Evolutionary conservation across 23 red algal species (phyloP).

Genomic region (Gracilaria vermiculophylla): DNA sequence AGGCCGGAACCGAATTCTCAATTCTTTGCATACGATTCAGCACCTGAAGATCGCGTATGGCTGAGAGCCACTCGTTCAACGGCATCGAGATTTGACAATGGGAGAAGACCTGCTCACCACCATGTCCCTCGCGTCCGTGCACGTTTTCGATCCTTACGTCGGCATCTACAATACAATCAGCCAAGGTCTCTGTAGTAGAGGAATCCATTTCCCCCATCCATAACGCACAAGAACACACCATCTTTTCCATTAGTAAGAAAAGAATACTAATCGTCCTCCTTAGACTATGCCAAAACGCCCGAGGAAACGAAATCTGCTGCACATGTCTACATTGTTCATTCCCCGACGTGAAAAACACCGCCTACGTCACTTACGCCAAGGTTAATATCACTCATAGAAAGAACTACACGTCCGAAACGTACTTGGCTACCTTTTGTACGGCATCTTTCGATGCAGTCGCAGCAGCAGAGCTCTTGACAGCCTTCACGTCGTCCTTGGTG

Average conservation of each 20-base stretch:
- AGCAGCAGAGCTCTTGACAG: neutral
- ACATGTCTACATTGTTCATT: too few species aligned
- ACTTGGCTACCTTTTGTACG: neutral
- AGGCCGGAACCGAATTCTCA: neutral
- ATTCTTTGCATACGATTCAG: neutral
- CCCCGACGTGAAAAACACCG: too few species aligned
- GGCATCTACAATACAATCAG: neutral
- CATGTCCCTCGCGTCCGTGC: neutral
- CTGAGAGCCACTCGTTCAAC: neutral
- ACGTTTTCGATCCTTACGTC: neutral
- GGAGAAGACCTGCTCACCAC: neutral
- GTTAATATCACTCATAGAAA: neutral
- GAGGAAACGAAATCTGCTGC: too few species aligned
- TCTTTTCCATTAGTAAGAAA: too few species aligned
- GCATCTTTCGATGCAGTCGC: neutral
- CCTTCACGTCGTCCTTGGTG: neutral
- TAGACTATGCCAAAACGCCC: too few species aligned
- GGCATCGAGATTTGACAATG: neutral
- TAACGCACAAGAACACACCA: too few species aligned
- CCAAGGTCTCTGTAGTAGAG: too few species aligned
- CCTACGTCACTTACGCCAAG: too few species aligned
- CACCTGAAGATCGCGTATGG: neutral
- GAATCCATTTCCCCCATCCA: too few species aligned
- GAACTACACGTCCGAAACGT: neutral
- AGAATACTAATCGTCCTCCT: too few species aligned